Base-by-base conservation (phyloP, 139 green algal genomes). In the Chlamydomonas sp. region DNA sequence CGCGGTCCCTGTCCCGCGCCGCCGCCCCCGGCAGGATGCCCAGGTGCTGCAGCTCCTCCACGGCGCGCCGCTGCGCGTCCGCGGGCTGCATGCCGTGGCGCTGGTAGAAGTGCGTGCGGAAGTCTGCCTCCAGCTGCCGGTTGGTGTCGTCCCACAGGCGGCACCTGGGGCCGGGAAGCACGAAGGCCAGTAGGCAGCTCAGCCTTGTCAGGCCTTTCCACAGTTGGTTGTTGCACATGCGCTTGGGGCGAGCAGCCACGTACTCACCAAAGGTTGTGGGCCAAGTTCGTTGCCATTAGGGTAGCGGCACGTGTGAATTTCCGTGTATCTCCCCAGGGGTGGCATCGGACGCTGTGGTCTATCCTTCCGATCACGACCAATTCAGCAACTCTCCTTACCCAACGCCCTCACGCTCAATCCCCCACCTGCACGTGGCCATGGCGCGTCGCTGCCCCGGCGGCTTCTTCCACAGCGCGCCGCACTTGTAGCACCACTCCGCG, bases 401-500 rank as follows among this genome's bases (percentile, higher is more conserved):
- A 8, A 5, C 49, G 15, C 49, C 10, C 74, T 4, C 74, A n/a
- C 31, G 7, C 62, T 49, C 66, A 57, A 15, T 15, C 9, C 1
- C 80, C 2, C 80, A 85, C 80, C 59, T 78, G 80, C 80, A 85
- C 2, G 80, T 79, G 58, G 80, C 18, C 20, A 63, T 2, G 80
- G 58, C 68, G 59, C 80, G 80, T 10, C 10, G 57, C 6, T 61
- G 78, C 7, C 63, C 80, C 74, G 82, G 10, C 73, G 61, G 83
- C 85, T 87, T 67, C 60, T 83, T 10, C 85, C 76, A 84, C 3
- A 64, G 85, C 76, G 73, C 77, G 4, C 77, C 85, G 85, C 76
- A 83, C 63, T 80, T 73, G 77, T 82, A 88, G 72, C 83, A 88
- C 83, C 83, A 88, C 83, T 88, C 83, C 20, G 83, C 83, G 8